Base-by-base conservation (phyloP, 2,329 filamentous ascomycete species). In the Eurotiales sp. region DNA sequence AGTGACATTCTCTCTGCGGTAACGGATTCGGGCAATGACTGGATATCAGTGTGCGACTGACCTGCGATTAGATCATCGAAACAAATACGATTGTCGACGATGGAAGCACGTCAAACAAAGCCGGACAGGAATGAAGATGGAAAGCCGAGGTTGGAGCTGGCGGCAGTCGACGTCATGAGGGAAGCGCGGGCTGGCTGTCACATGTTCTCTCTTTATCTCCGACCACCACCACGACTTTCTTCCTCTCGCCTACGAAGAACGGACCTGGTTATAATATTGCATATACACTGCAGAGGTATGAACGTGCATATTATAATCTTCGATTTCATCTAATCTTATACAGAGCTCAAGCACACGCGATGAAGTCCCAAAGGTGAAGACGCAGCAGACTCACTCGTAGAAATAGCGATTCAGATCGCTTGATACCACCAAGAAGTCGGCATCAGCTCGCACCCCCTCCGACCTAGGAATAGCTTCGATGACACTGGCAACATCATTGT, bases 381-480 rank as follows among this genome's bases (percentile, higher is more conserved):
- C 22, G 42, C 8, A 25, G 37, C 22, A 23, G 25, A 8, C 11
- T 44, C 40, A 37, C 40, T 52, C 46, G 23, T 40, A 39, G 23
- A 58, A 60, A 39, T 46, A 53, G 21, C 48, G 51, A 52, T 58
- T 60, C 12, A 64, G 49, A 27, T 53, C 62, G 54, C 49, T 56
- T 49, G 17, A 58, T 60, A 54, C 49, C 14, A 60, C 27, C 27
- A 68, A 54, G 57, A 61, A 66, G 2, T 46, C 56, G 11, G 56
- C 61, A 48, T 66, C 64, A 7, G 64, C 64, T 46, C 50, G 44
- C 12, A 58, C 50, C 3, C 44, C 27, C 30, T 57, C 53, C 19
- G 36, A 23, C 19, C 45, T 23, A 21, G 55, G 43, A 47, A 59
- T 56, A 39, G 29, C 46, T 14, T 49, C 47, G 7, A 64, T 40